Evolutionary conservation across 2,329 filamentous ascomycete species (phyloP), one percentile per base, ranked within the genome.

Genomic region (Lachnellula cervina): DNA sequence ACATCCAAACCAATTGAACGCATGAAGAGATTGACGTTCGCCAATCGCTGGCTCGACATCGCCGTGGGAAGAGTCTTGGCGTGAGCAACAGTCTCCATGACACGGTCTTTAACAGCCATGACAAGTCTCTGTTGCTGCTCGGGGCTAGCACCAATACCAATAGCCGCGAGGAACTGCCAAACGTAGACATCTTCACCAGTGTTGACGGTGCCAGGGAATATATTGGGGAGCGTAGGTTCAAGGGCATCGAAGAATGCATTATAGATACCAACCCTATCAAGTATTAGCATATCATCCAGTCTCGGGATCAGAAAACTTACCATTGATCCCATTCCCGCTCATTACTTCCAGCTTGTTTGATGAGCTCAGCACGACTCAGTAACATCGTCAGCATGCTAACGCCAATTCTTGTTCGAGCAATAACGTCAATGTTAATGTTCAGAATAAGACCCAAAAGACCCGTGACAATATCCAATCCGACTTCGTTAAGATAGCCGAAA

Each of bases 1-100:
- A 99, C 94, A 76, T 99, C 94, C 70, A 99, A 80, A n/a, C 94
- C 94, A 73, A 99, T 97, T 54, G 93, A 94, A 68, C 91, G 88
- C 92, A 99, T 97, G 73, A 99, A 99, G 54, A 99, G 76, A 71
- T 99, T 99, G 64, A 99, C 94, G 69, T 96, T 96, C 56, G 88
- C 87, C 56, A 96, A 78, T 57, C 93, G 86, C 69, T 90, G 86
- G 58, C 84, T 84, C 13, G 89, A 86, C 84, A 97, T 90, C 55
- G 94, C 88, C 16, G 86, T 80, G 17, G 94, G 93, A 35, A 99
- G 78, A 1, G 90, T 93, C 79, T 96, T 97, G 66, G 90, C 88
- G 51, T 96, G 83, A 32, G 82, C 78, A 11, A 99, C 90, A 0
- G 94, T 97, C 70, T 96, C 92, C 83, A 97, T 95, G 57, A 99